Conservation (phyloP, 176 grass and related monocot species). For the Sorghum bicolor region DNA sequence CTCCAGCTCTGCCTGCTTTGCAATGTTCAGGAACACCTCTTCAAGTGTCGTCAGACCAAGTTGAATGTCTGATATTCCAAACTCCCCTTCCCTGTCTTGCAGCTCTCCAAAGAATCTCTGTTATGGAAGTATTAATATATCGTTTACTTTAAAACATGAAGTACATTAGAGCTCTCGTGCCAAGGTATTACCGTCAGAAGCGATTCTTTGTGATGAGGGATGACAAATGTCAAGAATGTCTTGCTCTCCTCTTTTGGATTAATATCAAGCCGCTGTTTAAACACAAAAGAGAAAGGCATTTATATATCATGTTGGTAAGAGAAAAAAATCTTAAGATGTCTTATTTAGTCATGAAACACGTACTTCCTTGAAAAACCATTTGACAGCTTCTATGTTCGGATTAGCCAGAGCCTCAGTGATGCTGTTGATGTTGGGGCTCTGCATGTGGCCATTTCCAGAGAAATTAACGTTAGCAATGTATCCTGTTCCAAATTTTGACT, state of each 20-base stretch:
- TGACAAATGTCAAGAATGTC: constrained; percentile 89
- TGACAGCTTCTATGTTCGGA: constrained; percentile 67
- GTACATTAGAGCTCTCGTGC: background rate
- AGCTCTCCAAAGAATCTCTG: constrained; percentile 88
- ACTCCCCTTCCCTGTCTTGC: constrained; percentile 80
- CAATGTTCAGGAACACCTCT: constrained; percentile 96
- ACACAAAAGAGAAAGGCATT: constrained; percentile 15
- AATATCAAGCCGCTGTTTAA: constrained; percentile 58
- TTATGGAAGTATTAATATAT: constrained; percentile 2
- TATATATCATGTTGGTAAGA: constrained; percentile 5
- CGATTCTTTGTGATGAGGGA: constrained; percentile 77
- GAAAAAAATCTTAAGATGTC: background rate
- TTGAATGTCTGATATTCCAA: constrained; percentile 92
- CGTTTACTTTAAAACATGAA: background rate
- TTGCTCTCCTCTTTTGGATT: constrained; percentile 82
- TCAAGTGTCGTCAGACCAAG: constrained; percentile 89
- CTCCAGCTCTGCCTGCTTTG: constrained; percentile 88
- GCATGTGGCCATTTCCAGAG: constrained; percentile 43
- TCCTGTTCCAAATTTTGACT: constrained; percentile 91
- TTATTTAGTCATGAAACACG: constrained; percentile 7
- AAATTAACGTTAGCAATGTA: constrained; percentile 92
- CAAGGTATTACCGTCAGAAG: constrained; percentile 70
- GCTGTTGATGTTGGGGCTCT: constrained; percentile 45
- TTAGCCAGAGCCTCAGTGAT: constrained; percentile 14
- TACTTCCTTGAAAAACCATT: constrained; percentile 90